Percentiles rank a stretch among this genome's conserved stretches.
Conservation (phyloP, 2,329 filamentous ascomycete genomes). For the Fusarium scirpi region DNA sequence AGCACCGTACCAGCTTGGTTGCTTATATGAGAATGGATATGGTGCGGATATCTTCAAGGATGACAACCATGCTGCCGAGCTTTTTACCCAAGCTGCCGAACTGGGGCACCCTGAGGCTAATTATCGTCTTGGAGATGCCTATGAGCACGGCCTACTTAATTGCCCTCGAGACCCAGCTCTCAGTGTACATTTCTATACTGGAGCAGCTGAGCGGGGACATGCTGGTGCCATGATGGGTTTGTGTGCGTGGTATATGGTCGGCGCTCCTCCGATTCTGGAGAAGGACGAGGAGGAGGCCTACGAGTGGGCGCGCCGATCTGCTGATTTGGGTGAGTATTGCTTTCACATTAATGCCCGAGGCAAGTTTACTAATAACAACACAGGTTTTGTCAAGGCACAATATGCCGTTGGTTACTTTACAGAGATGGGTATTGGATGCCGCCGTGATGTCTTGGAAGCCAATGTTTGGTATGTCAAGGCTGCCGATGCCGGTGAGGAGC, state of each 20-base stretch:
- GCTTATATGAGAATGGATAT: slow-evolving; percentile 91
- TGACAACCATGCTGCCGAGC: slow-evolving; percentile 87
- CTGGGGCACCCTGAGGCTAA: slow-evolving; percentile 88
- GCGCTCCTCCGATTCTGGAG: slow-evolving; percentile 89
- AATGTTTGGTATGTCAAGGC: slow-evolving; percentile 99
- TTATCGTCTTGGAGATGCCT: slow-evolving; percentile 92
- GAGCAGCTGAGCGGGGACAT: slow-evolving; percentile 86
- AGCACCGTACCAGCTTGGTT: slow-evolving; percentile 89
- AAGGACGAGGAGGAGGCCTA: slow-evolving; percentile 97
- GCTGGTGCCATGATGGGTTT: slow-evolving; percentile 96
- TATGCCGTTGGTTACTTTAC: slow-evolving; percentile 98
- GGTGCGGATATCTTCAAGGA: slow-evolving; percentile 95
- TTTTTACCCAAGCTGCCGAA: slow-evolving; percentile 95
- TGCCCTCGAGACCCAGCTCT: slow-evolving; percentile 93
- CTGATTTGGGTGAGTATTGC: slow-evolving; percentile 78
- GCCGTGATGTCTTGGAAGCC: slow-evolving; percentile 92
- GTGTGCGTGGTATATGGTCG: slow-evolving; percentile 98
- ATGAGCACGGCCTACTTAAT: slow-evolving; percentile 88
- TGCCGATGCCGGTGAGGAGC: slow-evolving; percentile 89
- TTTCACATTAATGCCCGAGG: not conserved
- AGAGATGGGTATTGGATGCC: slow-evolving; percentile 97
- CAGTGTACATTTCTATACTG: slow-evolving; percentile 97
- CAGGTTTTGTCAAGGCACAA: slow-evolving; percentile 80
- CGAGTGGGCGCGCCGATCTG: slow-evolving; percentile 91
- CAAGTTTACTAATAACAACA: slow-evolving; percentile 22